Evolutionary conservation across 495 filamentous ascomycete species (phyloP).

Genomic region (Talaromyces wortmannii): DNA sequence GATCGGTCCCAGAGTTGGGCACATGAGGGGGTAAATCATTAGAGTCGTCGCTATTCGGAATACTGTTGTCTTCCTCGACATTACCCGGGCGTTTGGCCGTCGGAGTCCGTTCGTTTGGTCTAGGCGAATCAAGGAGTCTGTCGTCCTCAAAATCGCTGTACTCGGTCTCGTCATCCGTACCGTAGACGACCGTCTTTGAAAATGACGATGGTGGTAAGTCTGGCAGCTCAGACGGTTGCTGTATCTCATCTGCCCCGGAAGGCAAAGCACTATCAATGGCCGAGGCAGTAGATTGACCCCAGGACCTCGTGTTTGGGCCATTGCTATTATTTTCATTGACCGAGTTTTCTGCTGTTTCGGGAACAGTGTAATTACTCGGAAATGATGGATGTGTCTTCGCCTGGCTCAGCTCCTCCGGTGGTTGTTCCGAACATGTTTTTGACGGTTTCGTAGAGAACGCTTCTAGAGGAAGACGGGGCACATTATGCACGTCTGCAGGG

Average conservation of each 20-base stretch:
- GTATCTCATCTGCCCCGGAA: not conserved
- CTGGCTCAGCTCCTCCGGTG: not conserved
- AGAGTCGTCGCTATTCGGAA: conserved; percentile 17
- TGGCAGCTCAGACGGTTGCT: not conserved
- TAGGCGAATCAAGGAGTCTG: not conserved
- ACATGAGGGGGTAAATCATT: conserved; percentile 26
- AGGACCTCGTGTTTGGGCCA: not conserved
- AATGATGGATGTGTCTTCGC: not conserved
- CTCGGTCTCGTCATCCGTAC: conserved; percentile 37
- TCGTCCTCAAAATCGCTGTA: conserved; percentile 22
- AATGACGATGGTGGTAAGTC: not conserved
- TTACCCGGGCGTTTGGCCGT: not conserved
- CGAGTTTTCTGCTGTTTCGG: not conserved
- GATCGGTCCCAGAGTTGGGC: conserved; percentile 11
- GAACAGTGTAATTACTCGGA: not conserved
- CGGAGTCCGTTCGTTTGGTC: not conserved
- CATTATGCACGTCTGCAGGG: conserved; percentile 29
- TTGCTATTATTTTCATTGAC: not conserved
- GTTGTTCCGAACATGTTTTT: not conserved
- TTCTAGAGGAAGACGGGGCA: conserved; percentile 23
- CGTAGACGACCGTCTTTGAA: conserved; percentile 30
- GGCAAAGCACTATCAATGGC: not conserved
- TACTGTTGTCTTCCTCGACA: not conserved
- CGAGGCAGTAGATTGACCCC: not conserved
- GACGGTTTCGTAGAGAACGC: not conserved